Base-by-base conservation (phyloP, 2,329 filamentous ascomycete genomes). In the Neocucurbitaria cava region DNA sequence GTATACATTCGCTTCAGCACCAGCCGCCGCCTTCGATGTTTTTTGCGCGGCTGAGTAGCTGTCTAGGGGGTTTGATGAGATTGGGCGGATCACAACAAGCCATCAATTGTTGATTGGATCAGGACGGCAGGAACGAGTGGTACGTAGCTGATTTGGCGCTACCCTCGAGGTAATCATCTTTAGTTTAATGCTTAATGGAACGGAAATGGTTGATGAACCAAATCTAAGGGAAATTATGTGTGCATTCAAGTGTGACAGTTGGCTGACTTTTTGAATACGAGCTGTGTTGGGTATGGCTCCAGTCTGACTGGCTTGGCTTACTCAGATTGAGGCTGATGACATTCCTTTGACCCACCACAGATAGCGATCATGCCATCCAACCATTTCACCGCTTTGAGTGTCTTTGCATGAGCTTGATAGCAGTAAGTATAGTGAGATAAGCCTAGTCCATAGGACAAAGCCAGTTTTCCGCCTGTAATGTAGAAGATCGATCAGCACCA, bases 101-200 rank as follows among this genome's bases (percentile, higher is more conserved):
- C 31, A 35, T 17, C 28, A 46, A 49, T 47, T 42, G 35, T 44
- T 49, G 26, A 30, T 46, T 41, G 18, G 24, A 49, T 46, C 15
- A 31, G 38, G 15, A 51, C 2, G 52, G 39, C 18, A 46, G 9
- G 49, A 46, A 47, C 36, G 17, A 35, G 40, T 38, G 36, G 45
- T 18, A 41, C 35, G 28, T 15, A 15, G 21, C 23, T 17, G 13
- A n/a, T 43, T 30, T 23, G 13, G 21, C 24, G 47, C 52, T 30
- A 41, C 41, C 44, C 13, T 43, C 31, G 40, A 26, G 26, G 61
- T 66, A 63, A 66, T 63, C 58, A 63, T 63, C 66, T 65, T 64
- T 70, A 68, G 52, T 65, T 40, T 72, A 72, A 72, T 72, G 68
- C 70, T 70, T 72, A 72, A 72, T 72, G 65, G 61, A 64, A 58